Evolutionary conservation across 192 early-diverging fungal species (phyloP).

Genomic region (Bifiguratus adelaidae): DNA sequence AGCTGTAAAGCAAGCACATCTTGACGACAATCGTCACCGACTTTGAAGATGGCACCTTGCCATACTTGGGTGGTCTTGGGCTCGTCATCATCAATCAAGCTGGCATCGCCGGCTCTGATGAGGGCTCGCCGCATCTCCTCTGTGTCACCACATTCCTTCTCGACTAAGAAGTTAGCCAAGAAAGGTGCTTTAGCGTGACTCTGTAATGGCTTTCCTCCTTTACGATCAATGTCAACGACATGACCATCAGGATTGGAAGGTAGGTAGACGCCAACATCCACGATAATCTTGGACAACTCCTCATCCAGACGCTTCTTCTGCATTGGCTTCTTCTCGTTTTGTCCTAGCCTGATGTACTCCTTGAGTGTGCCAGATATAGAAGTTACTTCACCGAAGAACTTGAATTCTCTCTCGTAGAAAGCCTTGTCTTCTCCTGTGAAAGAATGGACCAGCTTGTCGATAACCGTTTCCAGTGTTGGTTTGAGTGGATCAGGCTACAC

Average conservation of each 20-base stretch:
- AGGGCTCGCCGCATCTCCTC: slow-evolving; percentile 39
- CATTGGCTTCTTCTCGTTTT: slow-evolving; percentile 71
- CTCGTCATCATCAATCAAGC: slow-evolving; percentile 12
- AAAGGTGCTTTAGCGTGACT: slow-evolving; percentile 98
- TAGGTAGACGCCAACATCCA: slow-evolving; percentile 94
- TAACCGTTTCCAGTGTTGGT: slow-evolving; percentile 80
- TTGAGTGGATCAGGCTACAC: slow-evolving; percentile 74
- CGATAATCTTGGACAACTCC: slow-evolving; percentile 88
- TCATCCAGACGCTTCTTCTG: slow-evolving; percentile 96
- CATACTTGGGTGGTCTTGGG: slow-evolving; percentile 43
- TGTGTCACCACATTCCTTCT: slow-evolving; percentile 41
- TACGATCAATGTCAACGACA: slow-evolving; percentile 91
- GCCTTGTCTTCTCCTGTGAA: slow-evolving; percentile 81
- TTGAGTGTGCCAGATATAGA: slow-evolving; percentile 97
- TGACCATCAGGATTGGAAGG: slow-evolving; percentile 95
- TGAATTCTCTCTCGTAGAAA: slow-evolving; percentile 96
- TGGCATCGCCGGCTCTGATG: slow-evolving; percentile 13
- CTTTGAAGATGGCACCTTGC: slow-evolving; percentile 97
- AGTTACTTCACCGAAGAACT: slow-evolving; percentile 91
- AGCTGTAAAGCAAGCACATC: slow-evolving; percentile 96
- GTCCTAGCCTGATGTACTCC: slow-evolving; percentile 80
- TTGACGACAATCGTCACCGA: slow-evolving; percentile 99
- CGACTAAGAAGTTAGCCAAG: slow-evolving; percentile 94
- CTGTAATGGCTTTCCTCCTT: slow-evolving; percentile 90
- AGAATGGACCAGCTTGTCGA: slow-evolving; percentile 61